Percentiles rank a stretch among this genome's conserved stretches.
phyloP scores from a whole-genome alignment of 345 rosid species.

The Bruguiera sexangula region DNA sequence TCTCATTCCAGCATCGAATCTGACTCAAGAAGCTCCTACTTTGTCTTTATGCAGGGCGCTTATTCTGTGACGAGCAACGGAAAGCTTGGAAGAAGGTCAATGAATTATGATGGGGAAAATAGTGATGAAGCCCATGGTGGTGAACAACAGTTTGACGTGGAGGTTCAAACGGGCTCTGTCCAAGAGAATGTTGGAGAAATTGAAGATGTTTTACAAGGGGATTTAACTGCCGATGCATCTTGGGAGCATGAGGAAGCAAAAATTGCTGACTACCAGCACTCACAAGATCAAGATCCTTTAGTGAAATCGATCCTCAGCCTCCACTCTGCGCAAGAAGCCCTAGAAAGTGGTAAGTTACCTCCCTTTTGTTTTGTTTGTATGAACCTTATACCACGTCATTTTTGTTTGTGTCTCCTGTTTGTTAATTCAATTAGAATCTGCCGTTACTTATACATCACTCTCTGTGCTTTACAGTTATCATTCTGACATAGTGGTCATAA shows the following conservation, averaged over 20 bases:
- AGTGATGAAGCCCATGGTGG: conserved; percentile 45
- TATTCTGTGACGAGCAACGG: conserved; percentile 48
- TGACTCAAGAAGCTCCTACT: conserved; percentile 82
- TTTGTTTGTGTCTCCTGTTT: neutral
- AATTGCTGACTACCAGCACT: conserved; percentile 32
- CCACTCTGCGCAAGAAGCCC: conserved; percentile 61
- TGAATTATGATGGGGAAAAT: conserved; percentile 52
- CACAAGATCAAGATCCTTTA: conserved; percentile 52
- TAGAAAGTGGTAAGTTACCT: conserved; percentile 45
- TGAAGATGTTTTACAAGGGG: conserved; percentile 41
- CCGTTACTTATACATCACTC: neutral
- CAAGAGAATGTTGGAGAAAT: conserved; percentile 39
- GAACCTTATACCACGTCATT: neutral
- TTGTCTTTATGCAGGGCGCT: conserved; percentile 70
- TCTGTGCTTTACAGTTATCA: neutral
- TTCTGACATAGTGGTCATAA: too few relatives aligned
- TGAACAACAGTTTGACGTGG: conserved; percentile 38
- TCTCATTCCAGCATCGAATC: conserved; percentile 84
- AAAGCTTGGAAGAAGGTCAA: conserved; percentile 38
- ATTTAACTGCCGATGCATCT: conserved; percentile 40
- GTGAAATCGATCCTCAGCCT: conserved; percentile 45
- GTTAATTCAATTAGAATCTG: neutral
- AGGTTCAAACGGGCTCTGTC: conserved; percentile 37
- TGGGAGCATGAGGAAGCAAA: conserved; percentile 45
- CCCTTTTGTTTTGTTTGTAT: conserved; percentile 8